phyloP scores from a whole-genome alignment of 805 yeast genomes.

The Schwanniomyces yamadae region DNA sequence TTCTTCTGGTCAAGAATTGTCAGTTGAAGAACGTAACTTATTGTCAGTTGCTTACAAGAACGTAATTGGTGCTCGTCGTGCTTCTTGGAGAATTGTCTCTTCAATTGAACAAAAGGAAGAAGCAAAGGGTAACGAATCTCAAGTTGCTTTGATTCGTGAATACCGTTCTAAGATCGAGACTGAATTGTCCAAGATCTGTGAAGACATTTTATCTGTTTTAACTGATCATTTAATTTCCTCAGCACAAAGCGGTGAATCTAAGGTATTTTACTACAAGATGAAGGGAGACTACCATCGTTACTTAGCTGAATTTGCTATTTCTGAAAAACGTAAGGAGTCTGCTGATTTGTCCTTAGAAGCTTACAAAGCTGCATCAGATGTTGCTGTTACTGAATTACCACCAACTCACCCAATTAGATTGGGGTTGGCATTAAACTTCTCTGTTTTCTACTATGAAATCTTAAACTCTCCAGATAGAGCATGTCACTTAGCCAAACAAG shows the following conservation, averaged over 20 bases:
- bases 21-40: slow-evolving; percentile 97
- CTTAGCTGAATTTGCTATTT: slow-evolving; percentile 92
- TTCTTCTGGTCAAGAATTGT: slow-evolving; percentile 89
- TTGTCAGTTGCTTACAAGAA: slow-evolving; percentile 97
- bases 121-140: slow-evolving; percentile 89
- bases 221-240: slow-evolving; percentile 88
- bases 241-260: slow-evolving; percentile 95
- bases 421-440: slow-evolving; percentile 96
- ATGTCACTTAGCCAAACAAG: slow-evolving; percentile 97
- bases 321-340: slow-evolving; percentile 89
- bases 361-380: slow-evolving; percentile 92
- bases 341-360: slow-evolving; percentile 92
- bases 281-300: slow-evolving; percentile 99
- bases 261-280: slow-evolving; percentile 98
- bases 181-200: slow-evolving; percentile 90
- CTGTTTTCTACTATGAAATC: slow-evolving; percentile 97
- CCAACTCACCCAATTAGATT: slow-evolving; percentile 99
- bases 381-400: slow-evolving; percentile 93
- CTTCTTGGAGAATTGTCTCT: slow-evolving; percentile 98
- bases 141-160: slow-evolving; percentile 85
- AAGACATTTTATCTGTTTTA: slow-evolving; percentile 86
- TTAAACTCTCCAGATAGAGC: slow-evolving; percentile 98
- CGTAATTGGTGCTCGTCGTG: slow-evolving; percentile 98
- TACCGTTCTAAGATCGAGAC: slow-evolving; percentile 93
- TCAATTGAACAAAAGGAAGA: slow-evolving; percentile 98